phyloP scores from a whole-genome alignment of 495 filamentous ascomycete species.

The Wilcoxina mikolae region DNA sequence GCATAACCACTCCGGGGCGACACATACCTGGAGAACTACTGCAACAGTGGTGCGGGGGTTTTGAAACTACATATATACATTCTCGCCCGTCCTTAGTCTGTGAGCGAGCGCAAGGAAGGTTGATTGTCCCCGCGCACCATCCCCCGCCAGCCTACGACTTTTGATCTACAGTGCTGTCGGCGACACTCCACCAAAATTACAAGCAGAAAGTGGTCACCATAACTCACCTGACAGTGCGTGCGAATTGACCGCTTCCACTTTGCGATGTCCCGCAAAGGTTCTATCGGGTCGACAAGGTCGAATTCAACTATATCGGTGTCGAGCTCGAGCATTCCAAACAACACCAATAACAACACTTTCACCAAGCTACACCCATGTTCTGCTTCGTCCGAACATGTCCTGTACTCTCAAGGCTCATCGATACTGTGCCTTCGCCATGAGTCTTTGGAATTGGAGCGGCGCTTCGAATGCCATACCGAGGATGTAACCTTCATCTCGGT shows the following conservation, averaged over 20 bases:
- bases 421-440: constrained; percentile 53
- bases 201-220: not conserved
- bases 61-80: constrained; percentile 1
- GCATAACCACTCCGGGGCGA: not conserved
- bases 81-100: not conserved
- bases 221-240: not conserved
- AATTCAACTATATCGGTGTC: constrained; percentile 5
- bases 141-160: not conserved
- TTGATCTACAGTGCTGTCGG: not conserved
- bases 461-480: constrained; percentile 72
- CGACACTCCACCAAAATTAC: not conserved
- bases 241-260: constrained; percentile 3
- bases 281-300: constrained; percentile 2
- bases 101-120: not conserved
- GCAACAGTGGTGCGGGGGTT: constrained; percentile 1
- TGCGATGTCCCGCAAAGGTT: constrained; percentile 1
- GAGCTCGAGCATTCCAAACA: not conserved
- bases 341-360: not conserved
- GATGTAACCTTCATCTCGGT: constrained; percentile 69
- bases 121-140: not conserved
- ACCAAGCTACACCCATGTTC: constrained; percentile 16
- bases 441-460: constrained; percentile 72
- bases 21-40: not conserved
- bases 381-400: constrained; percentile 21
- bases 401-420: constrained; percentile 26